A percentile compares a stretch with the other conserved stretches of the same genome.
Evolutionary conservation across 306 rosid genomes (phyloP).

Genomic region (Citrullus mucosospermus): DNA sequence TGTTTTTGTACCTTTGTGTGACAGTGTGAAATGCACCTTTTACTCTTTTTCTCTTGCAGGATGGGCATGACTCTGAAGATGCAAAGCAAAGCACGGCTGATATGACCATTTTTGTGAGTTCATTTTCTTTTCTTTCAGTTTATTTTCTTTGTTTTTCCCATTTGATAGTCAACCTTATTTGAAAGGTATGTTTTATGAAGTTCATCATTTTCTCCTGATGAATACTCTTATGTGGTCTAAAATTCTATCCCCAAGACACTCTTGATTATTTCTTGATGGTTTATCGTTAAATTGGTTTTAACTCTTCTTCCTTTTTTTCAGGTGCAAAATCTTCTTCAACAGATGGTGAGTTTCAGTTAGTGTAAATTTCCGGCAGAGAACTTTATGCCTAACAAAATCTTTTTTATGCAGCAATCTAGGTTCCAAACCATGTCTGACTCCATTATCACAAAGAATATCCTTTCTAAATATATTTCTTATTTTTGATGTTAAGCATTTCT

Average conservation of each 20-base stretch:
- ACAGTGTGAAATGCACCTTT: background rate
- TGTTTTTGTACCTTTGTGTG: background rate
- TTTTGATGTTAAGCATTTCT: background rate
- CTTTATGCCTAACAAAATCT: constrained; percentile 15
- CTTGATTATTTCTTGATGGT: background rate
- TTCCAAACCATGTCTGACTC: constrained; percentile 92
- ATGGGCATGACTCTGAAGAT: constrained; percentile 67
- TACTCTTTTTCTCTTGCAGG: constrained; percentile 28
- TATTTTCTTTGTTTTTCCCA: background rate
- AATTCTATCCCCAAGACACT: background rate
- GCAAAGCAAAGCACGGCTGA: constrained; percentile 84
- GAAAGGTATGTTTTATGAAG: background rate
- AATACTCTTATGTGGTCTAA: background rate
- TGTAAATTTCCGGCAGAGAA: constrained; percentile 7
- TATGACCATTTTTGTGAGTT: constrained; percentile 93
- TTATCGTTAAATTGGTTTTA: constrained; percentile 2
- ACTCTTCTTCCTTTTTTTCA: constrained; percentile 15
- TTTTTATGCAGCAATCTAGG: constrained; percentile 69
- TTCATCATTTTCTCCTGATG: background rate
- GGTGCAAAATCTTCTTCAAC: constrained; percentile 99
- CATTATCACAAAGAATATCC: constrained; percentile 92
- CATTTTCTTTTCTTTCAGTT: background rate
- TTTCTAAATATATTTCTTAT: constrained; percentile 13
- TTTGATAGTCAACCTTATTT: background rate
- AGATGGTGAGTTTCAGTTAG: constrained; percentile 64